These are phyloP conservation scores for Yarrowia sp. DNA, from an alignment of 805 yeast genomes.

Conservation along the genomic window DNA sequence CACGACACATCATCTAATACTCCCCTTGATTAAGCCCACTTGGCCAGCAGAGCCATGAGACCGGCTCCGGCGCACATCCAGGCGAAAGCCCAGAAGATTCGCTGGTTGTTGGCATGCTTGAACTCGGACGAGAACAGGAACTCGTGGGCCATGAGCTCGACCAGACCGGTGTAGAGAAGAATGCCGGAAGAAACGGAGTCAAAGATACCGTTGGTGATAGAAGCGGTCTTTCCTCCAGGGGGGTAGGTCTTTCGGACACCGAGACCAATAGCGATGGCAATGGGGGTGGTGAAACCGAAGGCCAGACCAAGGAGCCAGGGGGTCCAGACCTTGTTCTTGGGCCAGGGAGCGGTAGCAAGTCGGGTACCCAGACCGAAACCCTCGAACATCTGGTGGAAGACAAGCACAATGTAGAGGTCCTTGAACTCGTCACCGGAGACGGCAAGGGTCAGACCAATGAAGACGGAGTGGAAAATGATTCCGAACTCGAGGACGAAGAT, in stretches of 20 bases:
- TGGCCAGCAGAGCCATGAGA: constrained; percentile 70
- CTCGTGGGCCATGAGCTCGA: constrained; percentile 73
- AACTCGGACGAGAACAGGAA: constrained; percentile 49
- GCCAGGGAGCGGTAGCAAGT: constrained; percentile 59
- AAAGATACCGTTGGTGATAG: constrained; percentile 59
- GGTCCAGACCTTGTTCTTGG: constrained; percentile 45
- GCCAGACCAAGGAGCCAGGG: constrained; percentile 53
- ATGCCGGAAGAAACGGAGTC: constrained; percentile 73
- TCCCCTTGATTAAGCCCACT: constrained; percentile 56
- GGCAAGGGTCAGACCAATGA: constrained; percentile 68
- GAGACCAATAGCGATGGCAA: constrained; percentile 69
- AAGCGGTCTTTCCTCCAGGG: constrained; percentile 53
- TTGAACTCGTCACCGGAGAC: constrained; percentile 62
- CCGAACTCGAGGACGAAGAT: constrained; percentile 68
- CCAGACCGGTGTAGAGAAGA: constrained; percentile 67
- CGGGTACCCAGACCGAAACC: constrained; percentile 78
- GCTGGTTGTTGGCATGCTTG: constrained; percentile 45
- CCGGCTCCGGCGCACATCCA: constrained; percentile 57
- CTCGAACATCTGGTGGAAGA: constrained; percentile 77
- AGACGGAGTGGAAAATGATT: constrained; percentile 69
- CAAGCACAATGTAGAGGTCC: constrained; percentile 60
- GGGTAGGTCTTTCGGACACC: constrained; percentile 63
- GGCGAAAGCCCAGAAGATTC: constrained; percentile 44
- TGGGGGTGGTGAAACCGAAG: constrained; percentile 63
- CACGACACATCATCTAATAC: neutral